These are phyloP conservation scores for Didymella exigua DNA, from an alignment of 2,329 filamentous ascomycete species.

Conservation along the genomic window DNA sequence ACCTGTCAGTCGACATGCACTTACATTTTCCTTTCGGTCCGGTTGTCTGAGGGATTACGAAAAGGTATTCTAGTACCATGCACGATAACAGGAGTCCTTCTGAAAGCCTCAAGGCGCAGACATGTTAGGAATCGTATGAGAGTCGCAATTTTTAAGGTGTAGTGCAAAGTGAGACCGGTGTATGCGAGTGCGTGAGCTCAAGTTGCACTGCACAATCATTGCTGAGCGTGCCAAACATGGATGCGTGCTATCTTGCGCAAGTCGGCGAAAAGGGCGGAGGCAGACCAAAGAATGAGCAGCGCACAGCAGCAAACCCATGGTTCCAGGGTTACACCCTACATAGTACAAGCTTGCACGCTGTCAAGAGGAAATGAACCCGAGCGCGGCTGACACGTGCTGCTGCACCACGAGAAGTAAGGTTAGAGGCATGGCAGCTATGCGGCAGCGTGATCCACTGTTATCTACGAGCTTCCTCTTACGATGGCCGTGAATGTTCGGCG, in stretches of 20 bases:
- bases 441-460: conserved; percentile 5
- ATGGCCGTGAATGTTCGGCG: background rate
- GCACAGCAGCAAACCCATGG: conserved; percentile 11
- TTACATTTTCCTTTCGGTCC: background rate
- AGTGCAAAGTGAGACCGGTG: background rate
- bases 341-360: conserved; percentile 4
- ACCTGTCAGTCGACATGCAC: background rate
- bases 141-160: background rate
- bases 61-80: background rate
- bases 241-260: background rate
- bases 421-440: conserved; percentile 3
- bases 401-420: conserved; percentile 15
- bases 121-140: background rate
- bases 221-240: background rate
- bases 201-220: background rate
- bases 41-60: background rate
- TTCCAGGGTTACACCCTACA: conserved; percentile 10
- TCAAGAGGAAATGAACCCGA: conserved; percentile 1
- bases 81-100: too few species aligned
- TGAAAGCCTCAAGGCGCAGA: background rate
- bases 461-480: conserved; percentile 7
- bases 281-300: background rate
- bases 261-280: conserved; percentile 8
- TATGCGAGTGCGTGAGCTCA: background rate
- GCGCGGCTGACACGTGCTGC: conserved; percentile 8